A percentile compares a stretch with the other conserved stretches of the same genome.
These are phyloP conservation scores for Phytophthora podocarpi DNA, from an alignment of 352 stramenopile genomes.

Conservation along the genomic window DNA sequence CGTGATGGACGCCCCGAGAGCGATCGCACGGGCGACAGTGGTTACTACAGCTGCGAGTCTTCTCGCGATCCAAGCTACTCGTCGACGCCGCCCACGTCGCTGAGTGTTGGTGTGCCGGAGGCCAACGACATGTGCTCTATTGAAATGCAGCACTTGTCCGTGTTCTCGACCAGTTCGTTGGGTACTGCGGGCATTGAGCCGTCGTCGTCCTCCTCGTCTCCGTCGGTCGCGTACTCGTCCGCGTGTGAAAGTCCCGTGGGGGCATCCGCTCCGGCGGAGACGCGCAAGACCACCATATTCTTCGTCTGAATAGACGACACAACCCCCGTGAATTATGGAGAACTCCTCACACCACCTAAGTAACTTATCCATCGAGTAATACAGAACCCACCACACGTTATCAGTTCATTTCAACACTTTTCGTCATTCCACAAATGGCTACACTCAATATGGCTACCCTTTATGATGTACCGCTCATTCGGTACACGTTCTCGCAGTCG, in stretches of 20 bases:
- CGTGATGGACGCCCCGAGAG: neutral
- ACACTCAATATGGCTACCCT: constrained; percentile 8
- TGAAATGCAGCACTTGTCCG: constrained; percentile 49
- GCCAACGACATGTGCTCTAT: constrained; percentile 27
- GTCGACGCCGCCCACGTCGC: constrained; percentile 21
- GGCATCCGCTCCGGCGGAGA: constrained; percentile 8
- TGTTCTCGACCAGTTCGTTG: constrained; percentile 51
- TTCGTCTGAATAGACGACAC: constrained; percentile 49
- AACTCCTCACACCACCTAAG: neutral
- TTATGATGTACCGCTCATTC: neutral
- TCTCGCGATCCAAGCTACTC: constrained; percentile 22
- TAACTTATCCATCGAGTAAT: constrained; percentile 29
- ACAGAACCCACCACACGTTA: too few relatives aligned
- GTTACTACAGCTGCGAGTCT: constrained; percentile 28
- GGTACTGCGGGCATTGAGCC: constrained; percentile 40
- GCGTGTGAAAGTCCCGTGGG: constrained; percentile 58
- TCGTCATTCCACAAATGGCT: too few relatives aligned
- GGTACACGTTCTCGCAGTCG: neutral
- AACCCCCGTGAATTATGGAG: constrained; percentile 18
- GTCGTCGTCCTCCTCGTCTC: constrained; percentile 47
- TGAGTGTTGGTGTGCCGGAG: constrained; percentile 19
- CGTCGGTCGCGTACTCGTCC: constrained; percentile 68
- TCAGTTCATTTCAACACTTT: too few relatives aligned
- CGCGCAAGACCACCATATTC: constrained; percentile 54
- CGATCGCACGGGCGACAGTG: constrained; percentile 11